Percentiles rank a stretch among this genome's conserved stretches.
These are phyloP conservation scores for Colletotrichum sp. DNA, from an alignment of 2,329 filamentous ascomycete species.

Conservation along the genomic window DNA sequence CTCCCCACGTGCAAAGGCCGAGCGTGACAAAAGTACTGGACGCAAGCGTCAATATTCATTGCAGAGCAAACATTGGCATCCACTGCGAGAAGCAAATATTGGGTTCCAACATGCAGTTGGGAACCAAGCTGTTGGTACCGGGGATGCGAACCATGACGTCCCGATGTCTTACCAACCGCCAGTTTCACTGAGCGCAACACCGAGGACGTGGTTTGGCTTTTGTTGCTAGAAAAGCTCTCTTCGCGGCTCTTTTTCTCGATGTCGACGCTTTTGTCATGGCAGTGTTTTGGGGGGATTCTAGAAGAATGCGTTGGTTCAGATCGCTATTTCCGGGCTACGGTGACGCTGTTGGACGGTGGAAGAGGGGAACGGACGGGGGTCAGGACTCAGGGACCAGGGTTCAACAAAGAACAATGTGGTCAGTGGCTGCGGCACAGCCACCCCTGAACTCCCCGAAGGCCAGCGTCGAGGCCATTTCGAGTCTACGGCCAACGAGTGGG, in stretches of 20 bases:
- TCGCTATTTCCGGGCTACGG: not conserved
- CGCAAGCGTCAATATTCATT: not conserved
- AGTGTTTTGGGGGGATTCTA: not conserved
- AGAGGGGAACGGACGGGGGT: not conserved
- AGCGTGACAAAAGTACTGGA: not conserved
- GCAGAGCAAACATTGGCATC: not conserved
- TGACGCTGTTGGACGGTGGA: not conserved
- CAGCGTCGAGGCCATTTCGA: not conserved
- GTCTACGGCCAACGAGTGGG: not conserved
- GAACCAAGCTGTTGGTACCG: not conserved
- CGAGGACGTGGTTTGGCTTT: not conserved
- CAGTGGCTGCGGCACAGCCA: slow-evolving; percentile 14
- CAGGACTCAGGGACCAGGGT: not conserved
- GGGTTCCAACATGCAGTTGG: not conserved
- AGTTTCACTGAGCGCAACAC: not conserved
- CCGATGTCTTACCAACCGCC: not conserved
- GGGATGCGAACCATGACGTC: not conserved
- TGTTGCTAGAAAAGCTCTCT: not conserved
- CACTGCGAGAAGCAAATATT: not conserved
- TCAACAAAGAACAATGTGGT: not conserved
- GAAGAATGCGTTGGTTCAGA: not conserved
- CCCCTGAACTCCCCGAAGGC: not conserved
- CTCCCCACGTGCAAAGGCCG: not conserved
- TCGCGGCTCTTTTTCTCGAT: not conserved
- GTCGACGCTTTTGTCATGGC: not conserved